Evolutionary conservation across 2,329 filamentous ascomycete species (phyloP), one percentile per base, ranked within the genome.

Genomic region (Paecilomyces niveus): DNA sequence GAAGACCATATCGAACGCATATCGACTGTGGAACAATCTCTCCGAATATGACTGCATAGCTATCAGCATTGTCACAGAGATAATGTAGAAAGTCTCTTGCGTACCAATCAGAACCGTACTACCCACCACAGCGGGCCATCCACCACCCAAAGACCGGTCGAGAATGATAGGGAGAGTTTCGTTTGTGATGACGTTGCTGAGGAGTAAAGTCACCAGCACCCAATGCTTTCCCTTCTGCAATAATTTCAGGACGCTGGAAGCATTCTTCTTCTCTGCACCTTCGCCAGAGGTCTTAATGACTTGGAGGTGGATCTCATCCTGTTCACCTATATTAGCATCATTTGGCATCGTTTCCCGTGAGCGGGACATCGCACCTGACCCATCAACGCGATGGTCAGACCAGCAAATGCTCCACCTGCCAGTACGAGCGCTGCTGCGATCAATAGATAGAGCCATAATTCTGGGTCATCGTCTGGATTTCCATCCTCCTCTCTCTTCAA

Each of bases 111-210:
- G 78, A 13, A 95, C 85, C 1, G 94, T 99, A 79, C 91, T 95
- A 67, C 92, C 92, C 56, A 97, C 82, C 22, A 97, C 91, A 61
- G 94, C 94, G 61, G 93, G 92, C 80, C 95, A 92, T 63, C 94
- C 94, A 64, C 94, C 94, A 31, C 94, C 94, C 18, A 99, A 84
- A 58, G 92, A 96, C 58, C 94, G 83, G 75, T 99, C 94, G 55
- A 99, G 83, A 10, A 99, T 90, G 62, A 99, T 96, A 29, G 94
- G 94, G 13, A 97, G 81, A 2, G 93, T 95, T 77, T 97, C 94
- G 74, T 99, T 97, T 64, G 95, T 96, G 68, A 99, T 95, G 70
- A 99, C 94, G 73, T 99, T 99, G 73, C 92, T 92, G 58, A 99
- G 80, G 7, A 99, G 83, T 26, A 99, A 79, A 2, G 94, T 97